Evolutionary conservation across 371 early-diverging fungal species (phyloP), one percentile per base, ranked within the genome.

Genomic region (Aphelidium insulamus): DNA sequence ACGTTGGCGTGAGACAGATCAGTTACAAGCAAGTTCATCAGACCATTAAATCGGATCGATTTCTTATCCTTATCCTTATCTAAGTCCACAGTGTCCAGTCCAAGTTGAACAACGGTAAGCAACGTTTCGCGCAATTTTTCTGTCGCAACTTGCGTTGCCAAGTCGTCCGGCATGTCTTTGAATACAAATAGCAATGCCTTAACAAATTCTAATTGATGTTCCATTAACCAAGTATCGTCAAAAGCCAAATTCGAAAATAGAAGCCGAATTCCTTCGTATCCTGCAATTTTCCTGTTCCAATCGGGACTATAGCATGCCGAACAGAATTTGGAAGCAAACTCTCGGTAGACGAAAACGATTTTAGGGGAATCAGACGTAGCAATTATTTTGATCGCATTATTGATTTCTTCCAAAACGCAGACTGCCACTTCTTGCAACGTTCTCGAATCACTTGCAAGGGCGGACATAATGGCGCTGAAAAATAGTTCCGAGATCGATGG

Each of bases 1-100:
- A 57, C 57, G 49, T 87, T 92, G 3, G 87, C 71, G 44, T 86
- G 90, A 14, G 86, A 77, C 6, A 97, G 63, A 47, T 97, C 95
- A 11, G 78, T 70, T 14, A 85, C 66, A 26, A 95, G 55, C 4
- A 88, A 49, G 0, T 73, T 62, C n/a, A 90, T 70, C 23, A 90
- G 46, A n/a, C n/a, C n/a, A n/a, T n/a, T n/a, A n/a, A n/a, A n/a
- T n/a, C n/a, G n/a, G n/a, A n/a, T n/a, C n/a, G n/a, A n/a, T n/a
- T n/a, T n/a, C n/a, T n/a, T n/a, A n/a, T n/a, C n/a, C n/a, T n/a
- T n/a, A n/a, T n/a, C n/a, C n/a, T n/a, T n/a, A n/a, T n/a, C n/a
- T n/a, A n/a, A n/a, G n/a, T n/a, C n/a, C n/a, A n/a, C n/a, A n/a
- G n/a, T n/a, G n/a, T n/a, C n/a, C n/a, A n/a, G n/a, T n/a, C n/a